These are phyloP conservation scores for Fusarium kyushuense DNA, from an alignment of 2,329 filamentous ascomycete species.

Conservation along the genomic window DNA sequence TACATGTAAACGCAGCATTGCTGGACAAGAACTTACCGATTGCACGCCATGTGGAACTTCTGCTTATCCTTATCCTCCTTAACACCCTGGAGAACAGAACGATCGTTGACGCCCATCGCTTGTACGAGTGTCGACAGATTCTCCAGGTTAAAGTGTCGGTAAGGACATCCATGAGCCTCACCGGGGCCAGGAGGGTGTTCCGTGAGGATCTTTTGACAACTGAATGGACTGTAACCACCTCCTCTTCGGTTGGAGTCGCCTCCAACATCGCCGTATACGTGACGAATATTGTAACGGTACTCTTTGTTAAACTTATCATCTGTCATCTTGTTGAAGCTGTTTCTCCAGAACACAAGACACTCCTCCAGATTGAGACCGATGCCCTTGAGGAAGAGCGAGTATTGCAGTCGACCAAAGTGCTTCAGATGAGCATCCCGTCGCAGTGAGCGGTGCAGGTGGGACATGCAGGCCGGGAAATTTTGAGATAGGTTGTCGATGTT, in stretches of 20 bases:
- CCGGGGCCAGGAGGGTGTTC: conserved; percentile 89
- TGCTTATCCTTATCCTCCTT: conserved; percentile 89
- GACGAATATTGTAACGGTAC: conserved; percentile 97
- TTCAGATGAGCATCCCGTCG: conserved; percentile 92
- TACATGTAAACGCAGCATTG: not conserved
- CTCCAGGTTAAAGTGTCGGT: conserved; percentile 89
- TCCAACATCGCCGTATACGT: conserved; percentile 93
- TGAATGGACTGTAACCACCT: conserved; percentile 89
- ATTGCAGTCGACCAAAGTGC: conserved; percentile 92
- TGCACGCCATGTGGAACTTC: conserved; percentile 95
- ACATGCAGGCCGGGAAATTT: conserved; percentile 95
- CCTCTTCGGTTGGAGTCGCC: conserved; percentile 89
- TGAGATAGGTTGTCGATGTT: conserved; percentile 83
- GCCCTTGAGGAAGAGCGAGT: conserved; percentile 95
- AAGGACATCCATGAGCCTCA: conserved; percentile 95
- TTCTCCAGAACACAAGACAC: conserved; percentile 90
- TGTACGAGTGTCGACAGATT: conserved; percentile 84
- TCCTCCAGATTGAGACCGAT: conserved; percentile 94
- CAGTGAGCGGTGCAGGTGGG: conserved; percentile 85
- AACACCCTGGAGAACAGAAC: conserved; percentile 81
- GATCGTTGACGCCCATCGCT: conserved; percentile 81
- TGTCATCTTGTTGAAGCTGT: conserved; percentile 84
- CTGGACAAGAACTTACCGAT: conserved; percentile 67
- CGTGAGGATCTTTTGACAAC: conserved; percentile 93
- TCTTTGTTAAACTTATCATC: conserved; percentile 98